phyloP scores from a whole-genome alignment of 257 asterid genomes.

The Solanum piurae region DNA sequence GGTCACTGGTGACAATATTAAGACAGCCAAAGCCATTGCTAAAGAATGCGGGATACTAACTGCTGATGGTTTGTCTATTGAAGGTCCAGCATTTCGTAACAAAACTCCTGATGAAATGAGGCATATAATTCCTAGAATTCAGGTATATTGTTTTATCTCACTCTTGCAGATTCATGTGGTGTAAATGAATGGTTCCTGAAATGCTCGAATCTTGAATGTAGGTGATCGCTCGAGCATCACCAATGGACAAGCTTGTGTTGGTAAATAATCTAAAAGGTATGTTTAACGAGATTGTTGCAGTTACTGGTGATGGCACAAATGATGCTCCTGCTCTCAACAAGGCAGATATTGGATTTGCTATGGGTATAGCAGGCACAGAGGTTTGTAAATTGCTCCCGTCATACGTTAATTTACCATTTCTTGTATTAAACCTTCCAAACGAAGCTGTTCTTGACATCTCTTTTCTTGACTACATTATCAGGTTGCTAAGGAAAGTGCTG shows the following conservation, averaged over 20 bases:
- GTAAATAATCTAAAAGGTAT: constrained; percentile 54
- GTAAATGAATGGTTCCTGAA: not conserved
- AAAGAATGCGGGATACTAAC: constrained; percentile 74
- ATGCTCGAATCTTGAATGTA: not conserved
- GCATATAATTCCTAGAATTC: constrained; percentile 52
- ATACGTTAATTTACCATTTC: not conserved
- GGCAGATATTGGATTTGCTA: constrained; percentile 89
- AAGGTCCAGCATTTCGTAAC: constrained; percentile 59
- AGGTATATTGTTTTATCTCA: constrained; percentile 27
- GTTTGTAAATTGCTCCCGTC: constrained; percentile 12
- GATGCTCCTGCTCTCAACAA: constrained; percentile 95
- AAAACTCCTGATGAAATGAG: constrained; percentile 45
- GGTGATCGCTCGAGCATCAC: constrained; percentile 73
- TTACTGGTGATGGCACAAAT: constrained; percentile 94
- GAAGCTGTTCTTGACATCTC: not conserved
- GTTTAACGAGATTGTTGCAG: constrained; percentile 60
- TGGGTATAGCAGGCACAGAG: constrained; percentile 96
- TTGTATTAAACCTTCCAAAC: not conserved
- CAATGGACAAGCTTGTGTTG: constrained; percentile 66
- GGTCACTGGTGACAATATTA: constrained; percentile 83
- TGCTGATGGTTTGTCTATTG: constrained; percentile 59
- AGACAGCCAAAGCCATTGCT: constrained; percentile 83
- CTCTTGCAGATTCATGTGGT: not conserved
- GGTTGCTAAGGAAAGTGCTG: constrained; percentile 87
- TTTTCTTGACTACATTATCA: constrained; percentile 6